Conservation (phyloP, 1,284 basidiomycete genomes). For the Fistulinella staudtii region DNA sequence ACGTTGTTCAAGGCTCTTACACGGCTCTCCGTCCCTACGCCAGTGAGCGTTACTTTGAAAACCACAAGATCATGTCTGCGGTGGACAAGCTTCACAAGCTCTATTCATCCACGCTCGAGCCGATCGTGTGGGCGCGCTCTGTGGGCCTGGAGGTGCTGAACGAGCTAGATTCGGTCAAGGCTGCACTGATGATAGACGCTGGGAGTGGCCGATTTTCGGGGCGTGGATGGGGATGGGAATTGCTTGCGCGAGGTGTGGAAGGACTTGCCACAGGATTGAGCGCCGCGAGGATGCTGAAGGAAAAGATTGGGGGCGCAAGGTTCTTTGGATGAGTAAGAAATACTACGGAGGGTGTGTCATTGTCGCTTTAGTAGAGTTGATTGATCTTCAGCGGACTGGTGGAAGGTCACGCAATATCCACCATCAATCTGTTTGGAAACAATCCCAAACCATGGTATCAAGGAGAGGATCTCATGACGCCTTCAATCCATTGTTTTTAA, state of each 20-base stretch:
- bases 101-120: slow-evolving; percentile 62
- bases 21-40: slow-evolving; percentile 76
- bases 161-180: slow-evolving; percentile 80
- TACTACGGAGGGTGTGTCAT: no score
- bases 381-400: no score
- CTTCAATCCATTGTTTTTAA: no score
- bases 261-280: slow-evolving; percentile 28
- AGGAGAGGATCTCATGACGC: no score
- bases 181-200: slow-evolving; percentile 77
- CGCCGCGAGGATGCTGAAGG: slow-evolving; percentile 27
- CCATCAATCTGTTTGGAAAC: no score
- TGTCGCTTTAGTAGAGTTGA: no score
- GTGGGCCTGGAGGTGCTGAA: slow-evolving; percentile 89
- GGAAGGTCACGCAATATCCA: no score
- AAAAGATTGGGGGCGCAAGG: slow-evolving; percentile 16
- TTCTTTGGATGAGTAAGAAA: no score
- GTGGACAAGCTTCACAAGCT: slow-evolving; percentile 88
- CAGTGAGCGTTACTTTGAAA: slow-evolving; percentile 76
- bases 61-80: slow-evolving; percentile 80
- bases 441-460: no score
- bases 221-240: slow-evolving; percentile 32
- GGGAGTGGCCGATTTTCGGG: slow-evolving; percentile 42
- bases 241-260: slow-evolving; percentile 38
- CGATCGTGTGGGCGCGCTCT: slow-evolving; percentile 82
- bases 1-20: slow-evolving; percentile 55